These are phyloP conservation scores for Phycomyces nitens DNA, from an alignment of 192 early-diverging fungal genomes.

Conservation along the genomic window DNA sequence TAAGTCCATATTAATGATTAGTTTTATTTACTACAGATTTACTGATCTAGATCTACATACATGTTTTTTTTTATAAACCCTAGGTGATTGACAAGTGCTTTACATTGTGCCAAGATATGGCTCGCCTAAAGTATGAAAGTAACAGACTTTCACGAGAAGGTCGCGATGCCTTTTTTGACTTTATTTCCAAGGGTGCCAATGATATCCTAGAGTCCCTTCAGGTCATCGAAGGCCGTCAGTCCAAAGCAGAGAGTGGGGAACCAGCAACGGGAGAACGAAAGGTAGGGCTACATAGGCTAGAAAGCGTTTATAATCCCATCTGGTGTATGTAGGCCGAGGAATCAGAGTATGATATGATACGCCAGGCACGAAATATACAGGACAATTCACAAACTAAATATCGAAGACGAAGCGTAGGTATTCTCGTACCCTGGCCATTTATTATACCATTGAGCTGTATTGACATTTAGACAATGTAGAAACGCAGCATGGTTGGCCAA, in stretches of 20 bases:
- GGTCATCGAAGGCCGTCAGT: not conserved
- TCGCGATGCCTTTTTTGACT: not conserved
- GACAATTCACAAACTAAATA: slow-evolving; percentile 6
- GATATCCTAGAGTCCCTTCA: slow-evolving; percentile 1
- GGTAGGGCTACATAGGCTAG: not conserved
- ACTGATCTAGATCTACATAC: not conserved
- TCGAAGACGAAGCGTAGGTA: slow-evolving; percentile 15
- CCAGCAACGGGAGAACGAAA: not conserved
- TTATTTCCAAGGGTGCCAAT: slow-evolving; percentile 1
- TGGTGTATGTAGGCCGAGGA: slow-evolving; percentile 7
- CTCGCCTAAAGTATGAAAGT: not conserved
- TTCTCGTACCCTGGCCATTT: too few relatives aligned
- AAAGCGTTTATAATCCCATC: too few relatives aligned
- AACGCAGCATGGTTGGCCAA: slow-evolving; percentile 14
- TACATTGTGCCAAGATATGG: not conserved
- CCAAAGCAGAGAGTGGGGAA: not conserved
- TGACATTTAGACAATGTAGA: too few relatives aligned
- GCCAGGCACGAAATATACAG: slow-evolving; percentile 17
- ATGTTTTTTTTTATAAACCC: not conserved
- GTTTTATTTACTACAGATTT: too few relatives aligned
- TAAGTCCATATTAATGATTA: too few relatives aligned
- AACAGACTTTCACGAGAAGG: not conserved
- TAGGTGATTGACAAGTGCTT: slow-evolving; percentile 16
- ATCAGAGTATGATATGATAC: slow-evolving; percentile 12
- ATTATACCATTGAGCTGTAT: too few relatives aligned